Conservation (phyloP, 306 rosid genomes). For the Dryas alaskensis region DNA sequence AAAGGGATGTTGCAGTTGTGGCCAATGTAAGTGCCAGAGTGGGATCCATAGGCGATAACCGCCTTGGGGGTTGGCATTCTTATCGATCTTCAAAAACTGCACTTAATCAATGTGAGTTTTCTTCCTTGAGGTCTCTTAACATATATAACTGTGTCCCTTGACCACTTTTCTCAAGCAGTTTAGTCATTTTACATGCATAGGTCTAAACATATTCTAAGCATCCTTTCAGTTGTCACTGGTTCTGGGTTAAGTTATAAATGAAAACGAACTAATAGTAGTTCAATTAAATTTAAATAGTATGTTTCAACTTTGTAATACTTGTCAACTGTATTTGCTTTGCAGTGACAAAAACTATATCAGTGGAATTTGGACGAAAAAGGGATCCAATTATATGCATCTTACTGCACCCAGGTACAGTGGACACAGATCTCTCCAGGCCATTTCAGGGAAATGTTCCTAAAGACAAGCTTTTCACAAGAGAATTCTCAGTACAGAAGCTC, state of each 20-base stretch:
- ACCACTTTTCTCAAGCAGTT: neutral
- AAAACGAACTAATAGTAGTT: neutral
- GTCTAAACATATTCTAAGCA: neutral
- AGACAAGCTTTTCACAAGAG: constrained; percentile 75
- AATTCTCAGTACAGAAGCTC: constrained; percentile 77
- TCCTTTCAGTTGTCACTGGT: no score
- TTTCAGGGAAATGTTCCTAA: constrained; percentile 82
- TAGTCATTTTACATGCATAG: neutral
- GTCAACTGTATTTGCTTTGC: constrained; percentile 27
- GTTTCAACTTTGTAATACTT: constrained; percentile 14
- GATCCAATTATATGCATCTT: constrained; percentile 73
- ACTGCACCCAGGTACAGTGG: constrained; percentile 96
- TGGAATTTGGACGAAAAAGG: constrained; percentile 76
- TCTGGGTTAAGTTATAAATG: neutral
- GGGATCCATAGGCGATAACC: constrained; percentile 89
- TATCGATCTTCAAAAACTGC: constrained; percentile 92
- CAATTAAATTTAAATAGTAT: neutral
- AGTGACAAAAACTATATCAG: constrained; percentile 72
- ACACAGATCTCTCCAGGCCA: constrained; percentile 91
- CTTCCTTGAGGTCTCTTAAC: constrained; percentile 17
- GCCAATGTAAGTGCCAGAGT: constrained; percentile 96
- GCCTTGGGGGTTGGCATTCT: constrained; percentile 94
- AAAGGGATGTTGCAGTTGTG: constrained; percentile 64
- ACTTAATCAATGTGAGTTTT: constrained; percentile 74
- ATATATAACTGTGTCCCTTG: neutral